A percentile compares a stretch with the other conserved stretches of the same genome.
Conservation (phyloP, 257 asterid species). For the Plantago elongata region DNA sequence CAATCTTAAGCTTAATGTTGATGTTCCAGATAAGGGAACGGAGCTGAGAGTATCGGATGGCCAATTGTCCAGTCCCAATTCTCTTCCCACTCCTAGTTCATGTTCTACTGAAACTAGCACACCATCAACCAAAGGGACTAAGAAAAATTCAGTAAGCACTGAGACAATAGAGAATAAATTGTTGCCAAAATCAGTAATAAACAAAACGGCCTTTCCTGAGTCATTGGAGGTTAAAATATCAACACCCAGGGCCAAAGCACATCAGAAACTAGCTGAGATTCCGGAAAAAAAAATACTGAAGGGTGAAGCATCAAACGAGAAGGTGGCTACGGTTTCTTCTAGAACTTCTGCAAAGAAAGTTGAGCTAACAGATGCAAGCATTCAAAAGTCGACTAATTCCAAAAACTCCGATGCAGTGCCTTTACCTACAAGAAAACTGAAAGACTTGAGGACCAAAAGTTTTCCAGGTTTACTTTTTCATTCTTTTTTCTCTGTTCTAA, state of each 20-base stretch:
- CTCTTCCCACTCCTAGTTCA: conserved; percentile 8
- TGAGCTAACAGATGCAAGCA: conserved; percentile 17
- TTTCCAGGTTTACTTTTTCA: conserved; percentile 34
- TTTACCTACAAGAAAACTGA: conserved; percentile 24
- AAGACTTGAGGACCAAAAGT: conserved; percentile 29
- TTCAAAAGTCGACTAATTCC: conserved; percentile 18
- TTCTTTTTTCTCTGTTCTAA: neutral
- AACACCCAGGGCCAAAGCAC: conserved; percentile 13
- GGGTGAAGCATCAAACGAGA: conserved; percentile 20
- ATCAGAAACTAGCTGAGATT: conserved; percentile 36
- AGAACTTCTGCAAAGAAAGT: conserved; percentile 17
- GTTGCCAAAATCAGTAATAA: conserved; percentile 22
- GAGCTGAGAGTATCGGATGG: conserved; percentile 18
- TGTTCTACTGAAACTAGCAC: conserved; percentile 16
- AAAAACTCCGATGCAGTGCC: conserved; percentile 32
- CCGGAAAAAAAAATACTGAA: conserved; percentile 40
- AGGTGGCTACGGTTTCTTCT: conserved; percentile 22
- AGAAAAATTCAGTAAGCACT: conserved; percentile 24
- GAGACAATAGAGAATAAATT: conserved; percentile 29
- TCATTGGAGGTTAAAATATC: conserved; percentile 21
- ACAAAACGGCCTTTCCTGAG: conserved; percentile 15
- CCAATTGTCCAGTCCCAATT: conserved; percentile 8
- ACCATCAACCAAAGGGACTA: conserved; percentile 15
- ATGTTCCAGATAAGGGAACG: conserved; percentile 23
- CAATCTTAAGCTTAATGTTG: conserved; percentile 20